These are phyloP conservation scores for Crithidia sp. DNA, from an alignment of 208 protist species.

Conservation along the genomic window DNA sequence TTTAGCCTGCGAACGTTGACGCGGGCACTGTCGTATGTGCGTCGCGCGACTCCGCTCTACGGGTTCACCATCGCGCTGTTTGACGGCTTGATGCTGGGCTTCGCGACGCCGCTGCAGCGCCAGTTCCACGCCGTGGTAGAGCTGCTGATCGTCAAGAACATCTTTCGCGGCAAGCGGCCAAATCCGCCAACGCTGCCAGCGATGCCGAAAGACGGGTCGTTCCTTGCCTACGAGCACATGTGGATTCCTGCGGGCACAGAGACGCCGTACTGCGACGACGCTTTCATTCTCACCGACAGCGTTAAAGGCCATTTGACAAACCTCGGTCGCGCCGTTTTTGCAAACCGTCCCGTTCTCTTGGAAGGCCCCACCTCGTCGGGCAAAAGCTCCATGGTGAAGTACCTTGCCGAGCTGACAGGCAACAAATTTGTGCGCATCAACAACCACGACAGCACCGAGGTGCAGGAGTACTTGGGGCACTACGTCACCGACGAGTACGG, in stretches of 20 bases:
- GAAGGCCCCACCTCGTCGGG: conserved; percentile 98
- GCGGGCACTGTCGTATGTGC: conserved; percentile 95
- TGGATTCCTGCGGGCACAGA: conserved; percentile 89
- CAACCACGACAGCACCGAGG: conserved; percentile 99
- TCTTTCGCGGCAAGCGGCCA: conserved; percentile 83
- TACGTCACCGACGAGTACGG: conserved; percentile 97
- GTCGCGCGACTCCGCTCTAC: conserved; percentile 90
- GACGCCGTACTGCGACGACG: conserved; percentile 50
- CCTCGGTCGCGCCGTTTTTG: conserved; percentile 94
- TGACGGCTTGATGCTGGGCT: conserved; percentile 96
- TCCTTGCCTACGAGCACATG: conserved; percentile 95
- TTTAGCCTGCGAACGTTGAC: conserved; percentile 98
- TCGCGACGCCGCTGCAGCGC: conserved; percentile 95
- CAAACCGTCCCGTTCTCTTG: conserved; percentile 97
- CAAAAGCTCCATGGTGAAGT: conserved; percentile 99
- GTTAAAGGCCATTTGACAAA: conserved; percentile 94
- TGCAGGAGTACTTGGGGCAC: conserved; percentile 99
- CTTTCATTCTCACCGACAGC: conserved; percentile 97
- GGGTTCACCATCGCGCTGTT: conserved; percentile 95
- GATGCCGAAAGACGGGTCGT: conserved; percentile 38
- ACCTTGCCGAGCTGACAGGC: conserved; percentile 97
- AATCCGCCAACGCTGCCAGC: conserved; percentile 57
- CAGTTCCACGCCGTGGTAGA: conserved; percentile 89
- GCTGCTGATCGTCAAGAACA: conserved; percentile 87
- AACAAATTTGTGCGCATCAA: conserved; percentile 99